Conservation (phyloP, 129 eudicot genomes). For the Saussurea involucrata region DNA sequence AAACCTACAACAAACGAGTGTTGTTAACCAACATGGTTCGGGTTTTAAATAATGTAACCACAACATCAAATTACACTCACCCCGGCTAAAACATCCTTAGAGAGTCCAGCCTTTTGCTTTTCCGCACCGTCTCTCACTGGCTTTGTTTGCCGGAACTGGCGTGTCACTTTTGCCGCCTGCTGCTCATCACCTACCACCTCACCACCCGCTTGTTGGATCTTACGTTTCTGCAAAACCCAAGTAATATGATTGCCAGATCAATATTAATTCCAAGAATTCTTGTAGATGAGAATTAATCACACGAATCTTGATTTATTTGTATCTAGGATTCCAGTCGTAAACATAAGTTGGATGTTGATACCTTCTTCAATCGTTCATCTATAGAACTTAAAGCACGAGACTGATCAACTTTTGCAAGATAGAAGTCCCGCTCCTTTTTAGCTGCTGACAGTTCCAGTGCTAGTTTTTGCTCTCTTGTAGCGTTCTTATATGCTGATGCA, state of each 20-base stretch:
- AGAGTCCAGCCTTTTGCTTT: constrained; percentile 52
- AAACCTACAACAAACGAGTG: constrained; percentile 36
- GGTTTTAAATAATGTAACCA: not conserved
- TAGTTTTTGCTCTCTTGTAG: constrained; percentile 79
- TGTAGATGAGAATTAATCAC: not conserved
- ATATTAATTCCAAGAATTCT: not conserved
- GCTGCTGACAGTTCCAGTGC: constrained; percentile 86
- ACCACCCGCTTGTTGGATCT: constrained; percentile 43
- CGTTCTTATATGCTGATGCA: constrained; percentile 81
- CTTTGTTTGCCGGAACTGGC: constrained; percentile 66
- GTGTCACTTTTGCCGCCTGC: constrained; percentile 51
- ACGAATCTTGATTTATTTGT: not conserved
- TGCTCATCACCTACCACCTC: constrained; percentile 28
- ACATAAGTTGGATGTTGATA: constrained; percentile 14
- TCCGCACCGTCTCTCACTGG: constrained; percentile 46
- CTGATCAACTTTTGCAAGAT: constrained; percentile 77
- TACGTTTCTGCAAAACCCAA: constrained; percentile 60
- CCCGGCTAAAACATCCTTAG: constrained; percentile 62
- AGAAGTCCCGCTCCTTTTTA: constrained; percentile 78
- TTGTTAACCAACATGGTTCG: not conserved
- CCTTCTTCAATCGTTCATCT: constrained; percentile 89
- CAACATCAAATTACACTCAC: constrained; percentile 30
- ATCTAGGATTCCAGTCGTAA: too few species aligned
- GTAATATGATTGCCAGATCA: not conserved
- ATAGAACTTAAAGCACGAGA: constrained; percentile 66